Evolutionary conservation across 257 asterid species (phyloP).

Genomic region (Misopates orontium): DNA sequence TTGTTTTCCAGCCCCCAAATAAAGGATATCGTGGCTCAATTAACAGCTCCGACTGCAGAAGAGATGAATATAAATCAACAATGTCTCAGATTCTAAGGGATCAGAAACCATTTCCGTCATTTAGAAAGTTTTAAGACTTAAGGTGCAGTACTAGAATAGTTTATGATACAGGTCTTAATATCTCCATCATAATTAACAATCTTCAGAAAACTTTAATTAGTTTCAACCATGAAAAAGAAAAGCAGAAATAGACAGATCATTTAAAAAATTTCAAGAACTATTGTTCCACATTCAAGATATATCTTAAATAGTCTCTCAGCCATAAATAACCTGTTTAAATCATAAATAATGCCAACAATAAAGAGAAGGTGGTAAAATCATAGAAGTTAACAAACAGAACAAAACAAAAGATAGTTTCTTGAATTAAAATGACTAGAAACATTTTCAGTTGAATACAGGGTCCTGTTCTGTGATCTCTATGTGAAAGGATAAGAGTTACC

Average conservation of each 20-base stretch:
- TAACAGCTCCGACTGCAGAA: conserved; percentile 81
- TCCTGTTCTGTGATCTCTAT: conserved; percentile 11
- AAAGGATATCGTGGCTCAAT: conserved; percentile 96
- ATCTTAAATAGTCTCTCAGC: neutral
- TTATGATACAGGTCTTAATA: conserved; percentile 5
- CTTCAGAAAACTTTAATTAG: conserved; percentile 5
- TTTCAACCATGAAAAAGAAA: conserved; percentile 12
- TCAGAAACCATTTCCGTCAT: neutral
- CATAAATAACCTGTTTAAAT: neutral
- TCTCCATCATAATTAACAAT: conserved; percentile 4
- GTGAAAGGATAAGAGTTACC: conserved; percentile 44
- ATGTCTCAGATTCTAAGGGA: conserved; percentile 5
- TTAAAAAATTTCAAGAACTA: neutral
- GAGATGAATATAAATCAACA: conserved; percentile 13
- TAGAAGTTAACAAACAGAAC: neutral
- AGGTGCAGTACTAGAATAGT: neutral
- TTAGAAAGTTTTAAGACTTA: neutral
- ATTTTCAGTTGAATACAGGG: conserved; percentile 16
- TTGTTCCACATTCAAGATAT: neutral
- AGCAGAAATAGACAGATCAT: neutral
- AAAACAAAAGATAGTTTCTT: neutral
- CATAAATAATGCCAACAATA: neutral
- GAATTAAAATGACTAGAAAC: conserved; percentile 1
- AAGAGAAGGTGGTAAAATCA: neutral
- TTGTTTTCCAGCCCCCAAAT: conserved; percentile 99